Evolutionary conservation across 2,329 filamentous ascomycete genomes (phyloP).

Genomic region (Diaporthe longicolla): DNA sequence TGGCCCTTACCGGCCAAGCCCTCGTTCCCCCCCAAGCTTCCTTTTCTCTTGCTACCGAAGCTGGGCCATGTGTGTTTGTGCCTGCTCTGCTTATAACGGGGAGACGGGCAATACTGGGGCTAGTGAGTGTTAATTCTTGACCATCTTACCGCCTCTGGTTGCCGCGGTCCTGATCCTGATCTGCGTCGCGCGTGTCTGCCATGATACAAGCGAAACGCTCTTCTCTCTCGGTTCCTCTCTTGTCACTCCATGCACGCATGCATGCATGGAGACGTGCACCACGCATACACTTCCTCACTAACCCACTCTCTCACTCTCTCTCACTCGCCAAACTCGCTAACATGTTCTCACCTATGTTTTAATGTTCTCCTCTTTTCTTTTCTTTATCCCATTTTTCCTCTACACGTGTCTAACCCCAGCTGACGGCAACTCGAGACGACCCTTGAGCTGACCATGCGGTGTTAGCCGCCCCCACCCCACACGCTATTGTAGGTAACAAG

Average conservation of each 20-base stretch:
- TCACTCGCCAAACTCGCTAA: neutral
- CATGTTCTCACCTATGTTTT: neutral
- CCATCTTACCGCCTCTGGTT: conserved; percentile 20
- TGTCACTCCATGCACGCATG: neutral
- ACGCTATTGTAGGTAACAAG: neutral
- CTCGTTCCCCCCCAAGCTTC: conserved; percentile 14
- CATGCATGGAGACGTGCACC: neutral
- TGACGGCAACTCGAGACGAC: conserved; percentile 27
- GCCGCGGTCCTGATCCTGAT: conserved; percentile 21
- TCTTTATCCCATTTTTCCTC: too few relatives aligned
- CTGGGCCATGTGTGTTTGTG: conserved; percentile 13
- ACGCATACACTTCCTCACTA: neutral
- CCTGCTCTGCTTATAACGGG: neutral
- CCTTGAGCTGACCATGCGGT: conserved; percentile 7
- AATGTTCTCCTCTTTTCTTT: too few relatives aligned
- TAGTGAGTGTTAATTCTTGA: neutral
- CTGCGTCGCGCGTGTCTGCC: conserved; percentile 10
- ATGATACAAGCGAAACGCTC: conserved; percentile 27
- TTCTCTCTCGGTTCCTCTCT: neutral
- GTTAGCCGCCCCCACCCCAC: conserved; percentile 18
- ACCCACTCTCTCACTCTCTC: too few relatives aligned
- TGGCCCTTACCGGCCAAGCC: conserved; percentile 11
- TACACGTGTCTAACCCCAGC: neutral
- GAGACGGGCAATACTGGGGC: too few relatives aligned
- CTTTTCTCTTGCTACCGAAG: conserved; percentile 19